Base-by-base conservation (phyloP, 495 filamentous ascomycete genomes). In the Parmelia sp. region DNA sequence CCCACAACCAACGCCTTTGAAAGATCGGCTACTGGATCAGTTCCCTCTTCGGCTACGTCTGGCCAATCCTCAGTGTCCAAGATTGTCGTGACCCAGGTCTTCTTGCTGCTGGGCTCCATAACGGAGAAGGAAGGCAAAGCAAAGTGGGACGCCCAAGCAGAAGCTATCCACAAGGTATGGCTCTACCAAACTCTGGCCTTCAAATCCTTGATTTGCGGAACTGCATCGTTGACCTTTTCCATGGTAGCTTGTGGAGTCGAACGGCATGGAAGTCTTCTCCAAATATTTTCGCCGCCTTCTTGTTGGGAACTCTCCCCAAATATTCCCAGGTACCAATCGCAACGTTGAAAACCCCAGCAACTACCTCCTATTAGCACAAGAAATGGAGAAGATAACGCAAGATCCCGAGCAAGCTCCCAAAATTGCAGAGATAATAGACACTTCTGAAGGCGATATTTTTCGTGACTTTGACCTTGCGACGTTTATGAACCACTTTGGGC, bases 261-360 rank as follows among this genome's bases (percentile, higher is more conserved):
- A 94, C 92, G 91, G 90, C 72, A 96, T 96, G 92, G 92, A 96
- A 79, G 91, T 94, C 69, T 96, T 89, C 76, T 83, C 87, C 42
- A 95, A 88, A 78, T 96, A 92, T 75, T 95, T 96, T 76, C 86
- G 88, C 73, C 90, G 92, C 73, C 82, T 96, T 71, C 82, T 97
- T 61, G 87, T 84, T 73, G 84, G 84, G 71, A 96, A 95, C 83
- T 88, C 91, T 65, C 79, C 86, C 58, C 88, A 91, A 68, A 92
- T 97, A 60, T 97, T 96, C 72, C 86, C 90, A 10, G 83, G 86
- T 42, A 75, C 84, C 44, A 89, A 82, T 70, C 83, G 90, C 73
- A 80, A 83, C 58, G 82, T 85, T 62, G 83, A 89, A 60, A 89
- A 87, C 78, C 80, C 88, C 23, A 86, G 86, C 61, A 95, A 89